These are phyloP conservation scores for Hymenoscyphus linearis DNA, from an alignment of 2,329 filamentous ascomycete species.

Conservation along the genomic window DNA sequence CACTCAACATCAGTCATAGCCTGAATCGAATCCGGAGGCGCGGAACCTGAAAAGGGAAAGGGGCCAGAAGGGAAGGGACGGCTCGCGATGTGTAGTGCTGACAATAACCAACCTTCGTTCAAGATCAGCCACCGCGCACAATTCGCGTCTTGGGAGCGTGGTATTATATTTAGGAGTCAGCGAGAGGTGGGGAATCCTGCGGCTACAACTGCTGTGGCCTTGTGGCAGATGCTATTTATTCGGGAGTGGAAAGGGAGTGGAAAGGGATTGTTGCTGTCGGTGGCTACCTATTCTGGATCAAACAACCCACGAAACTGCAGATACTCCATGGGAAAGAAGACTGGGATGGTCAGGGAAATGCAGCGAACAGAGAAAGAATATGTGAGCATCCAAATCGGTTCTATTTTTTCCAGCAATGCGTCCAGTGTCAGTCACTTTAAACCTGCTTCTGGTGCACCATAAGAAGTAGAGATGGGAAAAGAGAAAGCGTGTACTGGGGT, in stretches of 20 bases:
- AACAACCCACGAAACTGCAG: background rate
- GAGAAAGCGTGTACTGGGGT: background rate
- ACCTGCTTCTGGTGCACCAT: background rate
- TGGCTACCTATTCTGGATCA: background rate
- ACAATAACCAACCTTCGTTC: constrained; percentile 4
- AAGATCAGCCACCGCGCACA: constrained; percentile 1
- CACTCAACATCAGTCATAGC: background rate
- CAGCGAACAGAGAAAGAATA: background rate
- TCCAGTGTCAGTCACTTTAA: background rate
- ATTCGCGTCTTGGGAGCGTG: background rate
- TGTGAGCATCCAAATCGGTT: background rate
- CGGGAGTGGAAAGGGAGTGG: background rate
- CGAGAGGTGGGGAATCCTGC: constrained; percentile 2
- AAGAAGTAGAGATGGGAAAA: background rate
- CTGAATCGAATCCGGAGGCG: background rate
- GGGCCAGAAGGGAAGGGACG: background rate
- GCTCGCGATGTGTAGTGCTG: constrained; percentile 8
- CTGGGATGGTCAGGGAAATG: background rate
- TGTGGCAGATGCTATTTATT: background rate
- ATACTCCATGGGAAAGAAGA: background rate
- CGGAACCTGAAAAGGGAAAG: constrained; percentile 5
- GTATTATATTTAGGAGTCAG: constrained; percentile 9
- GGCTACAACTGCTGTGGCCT: background rate
- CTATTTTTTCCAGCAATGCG: background rate
- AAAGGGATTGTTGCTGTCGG: background rate